These are phyloP conservation scores for Sporisorium scitamineum DNA, from an alignment of 1,284 basidiomycete genomes.

Conservation along the genomic window DNA sequence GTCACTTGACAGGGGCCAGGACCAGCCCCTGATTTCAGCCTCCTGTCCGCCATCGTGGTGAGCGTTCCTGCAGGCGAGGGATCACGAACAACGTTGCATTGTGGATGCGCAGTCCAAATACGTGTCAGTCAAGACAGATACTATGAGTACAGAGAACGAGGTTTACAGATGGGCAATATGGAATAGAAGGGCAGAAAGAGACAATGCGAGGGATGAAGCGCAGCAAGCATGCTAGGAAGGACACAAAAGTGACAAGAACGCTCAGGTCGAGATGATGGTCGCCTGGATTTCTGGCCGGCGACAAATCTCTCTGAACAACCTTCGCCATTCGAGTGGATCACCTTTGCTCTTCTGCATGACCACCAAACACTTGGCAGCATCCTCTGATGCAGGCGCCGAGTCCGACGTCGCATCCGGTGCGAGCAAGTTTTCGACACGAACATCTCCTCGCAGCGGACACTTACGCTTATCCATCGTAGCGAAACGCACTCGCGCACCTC, in stretches of 20 bases:
- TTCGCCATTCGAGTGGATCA: conserved; percentile 70
- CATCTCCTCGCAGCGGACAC: conserved; percentile 64
- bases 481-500: conserved; percentile 61
- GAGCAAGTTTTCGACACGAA: conserved; percentile 58
- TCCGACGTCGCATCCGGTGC: conserved; percentile 21
- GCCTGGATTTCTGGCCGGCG: conserved; percentile 28
- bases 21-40: too few relatives aligned
- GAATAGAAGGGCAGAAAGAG: too few relatives aligned
- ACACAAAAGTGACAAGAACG: too few relatives aligned
- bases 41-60: too few relatives aligned
- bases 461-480: conserved; percentile 65
- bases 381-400: conserved; percentile 6
- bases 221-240: neutral
- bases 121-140: neutral
- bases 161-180: too few relatives aligned
- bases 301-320: conserved; percentile 65
- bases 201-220: neutral
- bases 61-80: too few relatives aligned
- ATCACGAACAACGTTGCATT: conserved; percentile 10
- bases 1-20: too few relatives aligned
- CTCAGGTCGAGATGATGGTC: conserved; percentile 51
- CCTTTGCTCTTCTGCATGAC: conserved; percentile 69
- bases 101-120: conserved; percentile 3
- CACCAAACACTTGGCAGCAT: conserved; percentile 52
- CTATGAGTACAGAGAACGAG: conserved; percentile 4